These are phyloP conservation scores for Penicillium verrucosum DNA, from an alignment of 2,329 filamentous ascomycete genomes.

Conservation along the genomic window DNA sequence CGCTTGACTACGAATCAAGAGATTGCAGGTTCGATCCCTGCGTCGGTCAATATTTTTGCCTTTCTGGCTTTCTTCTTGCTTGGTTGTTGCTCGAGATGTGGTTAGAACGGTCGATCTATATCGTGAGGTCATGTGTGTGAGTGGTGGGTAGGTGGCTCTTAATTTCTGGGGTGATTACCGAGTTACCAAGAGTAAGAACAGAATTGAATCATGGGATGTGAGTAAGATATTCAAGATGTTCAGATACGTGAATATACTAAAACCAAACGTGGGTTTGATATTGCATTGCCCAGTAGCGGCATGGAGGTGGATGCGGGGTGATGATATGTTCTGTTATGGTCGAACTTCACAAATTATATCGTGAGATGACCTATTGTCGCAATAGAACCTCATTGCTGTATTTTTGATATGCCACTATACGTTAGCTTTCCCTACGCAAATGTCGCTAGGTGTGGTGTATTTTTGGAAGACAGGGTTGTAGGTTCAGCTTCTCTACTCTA, in stretches of 20 bases:
- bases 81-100: not conserved
- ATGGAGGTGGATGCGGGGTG: not conserved
- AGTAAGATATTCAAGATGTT: not conserved
- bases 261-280: not conserved
- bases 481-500: not conserved
- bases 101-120: not conserved
- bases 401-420: not conserved
- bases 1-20: constrained; percentile 54
- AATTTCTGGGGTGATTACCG: not conserved
- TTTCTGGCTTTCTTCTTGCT: not conserved
- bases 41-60: constrained; percentile 18
- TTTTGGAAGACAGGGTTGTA: not conserved
- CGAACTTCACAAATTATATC: not conserved
- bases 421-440: not conserved
- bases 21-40: constrained; percentile 50
- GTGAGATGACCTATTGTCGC: not conserved
- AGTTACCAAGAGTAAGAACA: no score
- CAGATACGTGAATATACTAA: not conserved
- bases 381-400: not conserved
- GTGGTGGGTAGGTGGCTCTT: not conserved
- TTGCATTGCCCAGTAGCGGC: not conserved
- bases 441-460: not conserved
- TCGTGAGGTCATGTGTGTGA: no score
- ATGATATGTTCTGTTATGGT: not conserved
- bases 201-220: not conserved